A percentile compares a stretch with the other conserved stretches of the same genome.
Conservation (phyloP, 2,329 filamentous ascomycete genomes). For the Leptographium flavum region DNA sequence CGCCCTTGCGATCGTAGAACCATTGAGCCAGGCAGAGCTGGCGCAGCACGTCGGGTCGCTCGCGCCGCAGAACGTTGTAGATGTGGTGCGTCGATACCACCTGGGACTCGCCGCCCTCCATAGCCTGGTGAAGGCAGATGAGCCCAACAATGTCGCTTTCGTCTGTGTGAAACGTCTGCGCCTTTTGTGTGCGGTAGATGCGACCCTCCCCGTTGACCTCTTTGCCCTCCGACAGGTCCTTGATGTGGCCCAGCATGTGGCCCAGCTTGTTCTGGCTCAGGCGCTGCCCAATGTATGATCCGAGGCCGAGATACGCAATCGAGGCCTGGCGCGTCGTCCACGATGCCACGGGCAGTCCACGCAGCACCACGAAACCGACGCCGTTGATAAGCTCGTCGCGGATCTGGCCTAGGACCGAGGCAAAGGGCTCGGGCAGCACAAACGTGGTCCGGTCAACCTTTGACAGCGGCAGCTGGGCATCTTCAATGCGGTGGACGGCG, state of each 20-base stretch:
- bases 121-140: not conserved
- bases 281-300: not conserved
- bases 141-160: conserved; percentile 2
- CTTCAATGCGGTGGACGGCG: not conserved
- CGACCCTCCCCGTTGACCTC: conserved; percentile 1
- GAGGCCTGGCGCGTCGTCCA: not conserved
- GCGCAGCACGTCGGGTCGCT: not conserved
- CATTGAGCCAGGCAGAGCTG: not conserved
- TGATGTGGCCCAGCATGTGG: conserved; percentile 1
- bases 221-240: not conserved
- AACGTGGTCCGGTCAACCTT: not conserved
- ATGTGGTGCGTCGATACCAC: conserved; percentile 1
- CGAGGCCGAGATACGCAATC: not conserved
- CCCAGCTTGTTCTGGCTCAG: not conserved
- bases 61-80: not conserved
- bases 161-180: conserved; percentile 1
- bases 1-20: conserved; percentile 2
- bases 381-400: conserved; percentile 1
- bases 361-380: not conserved
- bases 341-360: not conserved
- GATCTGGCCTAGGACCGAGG: not conserved
- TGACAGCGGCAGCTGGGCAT: not conserved
- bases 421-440: not conserved
- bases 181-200: conserved; percentile 1
- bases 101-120: conserved; percentile 1